Evolutionary conservation across 2,329 filamentous ascomycete species (phyloP).

Genomic region (Fusarium sp.): DNA sequence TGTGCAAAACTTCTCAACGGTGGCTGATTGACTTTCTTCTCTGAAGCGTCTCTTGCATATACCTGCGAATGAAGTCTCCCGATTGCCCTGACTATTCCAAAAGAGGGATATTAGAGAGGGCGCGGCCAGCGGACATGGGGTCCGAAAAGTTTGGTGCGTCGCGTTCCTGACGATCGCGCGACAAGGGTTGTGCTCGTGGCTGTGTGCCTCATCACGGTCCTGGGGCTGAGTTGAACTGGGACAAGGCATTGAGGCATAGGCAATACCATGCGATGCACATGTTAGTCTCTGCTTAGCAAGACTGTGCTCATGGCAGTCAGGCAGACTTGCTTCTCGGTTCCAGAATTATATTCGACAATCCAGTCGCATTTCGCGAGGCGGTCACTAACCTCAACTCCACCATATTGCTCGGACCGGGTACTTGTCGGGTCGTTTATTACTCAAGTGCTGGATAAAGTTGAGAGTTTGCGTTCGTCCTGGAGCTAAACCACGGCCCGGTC

Average conservation of each 20-base stretch:
- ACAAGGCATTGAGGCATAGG: constrained; percentile 16
- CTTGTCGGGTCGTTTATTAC: constrained; percentile 10
- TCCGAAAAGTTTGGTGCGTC: constrained; percentile 40
- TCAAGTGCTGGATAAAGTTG: constrained; percentile 31
- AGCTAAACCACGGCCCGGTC: constrained; percentile 8
- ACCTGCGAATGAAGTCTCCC: constrained; percentile 3
- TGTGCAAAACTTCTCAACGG: constrained; percentile 11
- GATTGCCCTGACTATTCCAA: constrained; percentile 26
- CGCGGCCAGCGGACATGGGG: constrained; percentile 19
- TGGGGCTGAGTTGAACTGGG: constrained; percentile 26
- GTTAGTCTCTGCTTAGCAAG: constrained; percentile 25
- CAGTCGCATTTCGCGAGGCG: neutral
- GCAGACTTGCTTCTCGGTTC: constrained; percentile 4
- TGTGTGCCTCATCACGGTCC: constrained; percentile 22
- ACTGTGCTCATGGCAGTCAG: neutral
- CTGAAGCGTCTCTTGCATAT: neutral
- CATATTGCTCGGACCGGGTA: too few species aligned
- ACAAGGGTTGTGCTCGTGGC: constrained; percentile 37
- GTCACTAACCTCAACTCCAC: constrained; percentile 10
- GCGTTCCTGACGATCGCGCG: constrained; percentile 50
- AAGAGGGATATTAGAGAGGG: constrained; percentile 31
- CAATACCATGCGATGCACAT: constrained; percentile 27
- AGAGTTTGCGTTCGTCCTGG: constrained; percentile 25
- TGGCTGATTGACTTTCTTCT: constrained; percentile 23
- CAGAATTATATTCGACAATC: constrained; percentile 19